Conservation (phyloP, 179 eudicot genomes). For the Pouteria campechiana region DNA sequence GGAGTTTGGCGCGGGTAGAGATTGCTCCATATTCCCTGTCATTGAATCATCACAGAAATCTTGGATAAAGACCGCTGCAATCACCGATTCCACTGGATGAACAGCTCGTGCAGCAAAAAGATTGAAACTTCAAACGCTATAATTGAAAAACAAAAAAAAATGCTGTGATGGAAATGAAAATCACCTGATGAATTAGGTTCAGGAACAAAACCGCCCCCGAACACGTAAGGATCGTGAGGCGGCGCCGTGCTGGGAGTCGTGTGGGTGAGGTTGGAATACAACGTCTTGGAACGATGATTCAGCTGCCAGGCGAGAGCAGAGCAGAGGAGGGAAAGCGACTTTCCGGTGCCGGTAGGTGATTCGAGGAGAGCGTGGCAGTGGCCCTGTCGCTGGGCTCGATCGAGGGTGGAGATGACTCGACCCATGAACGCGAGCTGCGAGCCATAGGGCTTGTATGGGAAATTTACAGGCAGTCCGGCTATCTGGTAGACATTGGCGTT, state of each 20-base stretch:
- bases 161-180: neutral
- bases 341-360: slow-evolving; percentile 87
- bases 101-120: too few species aligned
- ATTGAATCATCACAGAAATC: neutral
- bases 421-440: slow-evolving; percentile 90
- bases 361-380: slow-evolving; percentile 86
- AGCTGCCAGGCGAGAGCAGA: slow-evolving; percentile 90
- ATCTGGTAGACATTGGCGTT: slow-evolving; percentile 38
- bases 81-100: too few species aligned
- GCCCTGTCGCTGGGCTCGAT: slow-evolving; percentile 62
- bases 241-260: slow-evolving; percentile 51
- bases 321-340: slow-evolving; percentile 75
- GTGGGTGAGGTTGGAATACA: slow-evolving; percentile 4
- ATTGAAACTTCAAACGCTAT: too few species aligned
- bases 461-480: slow-evolving; percentile 77
- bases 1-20: slow-evolving; percentile 22
- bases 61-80: too few species aligned
- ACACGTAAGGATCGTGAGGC: slow-evolving; percentile 38
- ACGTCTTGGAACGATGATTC: slow-evolving; percentile 16
- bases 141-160: too few species aligned
- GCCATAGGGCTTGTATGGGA: slow-evolving; percentile 91
- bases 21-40: slow-evolving; percentile 36
- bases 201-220: slow-evolving; percentile 81
- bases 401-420: slow-evolving; percentile 76
- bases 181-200: slow-evolving; percentile 63